A percentile compares a stretch with the other conserved stretches of the same genome.
Conservation (phyloP, 768 basidiomycete species). For the Amanita subjunquillea region DNA sequence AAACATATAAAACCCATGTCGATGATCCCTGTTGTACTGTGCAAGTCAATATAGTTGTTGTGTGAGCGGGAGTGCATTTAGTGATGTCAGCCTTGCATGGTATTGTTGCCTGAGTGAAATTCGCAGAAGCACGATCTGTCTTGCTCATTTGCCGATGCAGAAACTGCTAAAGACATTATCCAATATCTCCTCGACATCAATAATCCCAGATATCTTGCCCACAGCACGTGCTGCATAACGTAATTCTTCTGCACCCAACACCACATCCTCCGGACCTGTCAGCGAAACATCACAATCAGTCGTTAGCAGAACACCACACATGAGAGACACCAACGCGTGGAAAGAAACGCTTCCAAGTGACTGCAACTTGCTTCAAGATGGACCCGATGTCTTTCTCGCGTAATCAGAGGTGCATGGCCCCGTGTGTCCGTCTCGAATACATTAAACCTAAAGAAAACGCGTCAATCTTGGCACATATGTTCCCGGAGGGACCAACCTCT, state of each 20-base stretch:
- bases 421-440: constrained; percentile 19
- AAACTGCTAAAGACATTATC: constrained; percentile 80
- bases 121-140: constrained; percentile 3
- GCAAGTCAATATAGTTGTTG: too few species aligned
- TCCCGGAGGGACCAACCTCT: constrained; percentile 26
- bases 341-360: constrained; percentile 55
- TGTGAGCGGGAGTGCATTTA: too few species aligned
- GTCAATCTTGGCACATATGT: not conserved
- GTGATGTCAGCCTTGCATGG: too few species aligned
- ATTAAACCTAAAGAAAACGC: not conserved
- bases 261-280: constrained; percentile 58
- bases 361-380: constrained; percentile 59
- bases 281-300: not conserved
- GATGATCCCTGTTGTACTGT: too few species aligned
- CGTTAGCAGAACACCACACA: constrained; percentile 1
- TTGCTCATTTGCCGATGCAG: constrained; percentile 72
- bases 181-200: constrained; percentile 77
- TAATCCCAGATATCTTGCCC: constrained; percentile 73
- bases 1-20: too few species aligned
- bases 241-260: constrained; percentile 79
- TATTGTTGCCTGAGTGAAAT: too few species aligned
- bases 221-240: constrained; percentile 78
- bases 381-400: constrained; percentile 68
- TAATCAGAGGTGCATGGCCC: constrained; percentile 53
- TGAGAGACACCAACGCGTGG: constrained; percentile 21